Evolutionary conservation across 2,329 filamentous ascomycete species (phyloP).

Genomic region (Metarhizium rileyi): DNA sequence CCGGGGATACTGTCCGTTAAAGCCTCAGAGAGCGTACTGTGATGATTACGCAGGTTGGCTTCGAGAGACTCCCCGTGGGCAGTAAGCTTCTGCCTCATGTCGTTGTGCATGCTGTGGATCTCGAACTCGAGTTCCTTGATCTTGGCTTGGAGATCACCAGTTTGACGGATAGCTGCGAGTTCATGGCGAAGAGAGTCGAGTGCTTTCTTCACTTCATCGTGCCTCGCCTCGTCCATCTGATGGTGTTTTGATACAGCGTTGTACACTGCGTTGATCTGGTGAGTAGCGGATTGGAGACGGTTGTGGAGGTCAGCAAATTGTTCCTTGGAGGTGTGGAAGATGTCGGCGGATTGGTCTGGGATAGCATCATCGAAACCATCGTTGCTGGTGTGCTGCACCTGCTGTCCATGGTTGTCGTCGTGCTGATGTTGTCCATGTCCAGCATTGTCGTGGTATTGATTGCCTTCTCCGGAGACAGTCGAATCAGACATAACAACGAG

Average conservation of each 20-base stretch:
- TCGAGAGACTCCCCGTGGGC: slow-evolving; percentile 43
- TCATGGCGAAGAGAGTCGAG: slow-evolving; percentile 37
- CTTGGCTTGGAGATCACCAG: slow-evolving; percentile 34
- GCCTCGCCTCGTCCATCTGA: slow-evolving; percentile 43
- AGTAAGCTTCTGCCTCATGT: slow-evolving; percentile 39
- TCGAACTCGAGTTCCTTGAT: slow-evolving; percentile 48
- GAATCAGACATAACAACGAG: slow-evolving; percentile 60
- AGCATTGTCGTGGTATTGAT: slow-evolving; percentile 6
- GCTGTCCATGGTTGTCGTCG: slow-evolving; percentile 22
- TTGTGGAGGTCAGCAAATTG: slow-evolving; percentile 83
- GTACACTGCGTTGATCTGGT: slow-evolving; percentile 56
- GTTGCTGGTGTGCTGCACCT: slow-evolving; percentile 22
- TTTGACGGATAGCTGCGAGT: slow-evolving; percentile 35
- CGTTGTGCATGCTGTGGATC: slow-evolving; percentile 45
- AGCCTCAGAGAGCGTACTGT: slow-evolving; percentile 37
- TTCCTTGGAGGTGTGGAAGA: slow-evolving; percentile 37
- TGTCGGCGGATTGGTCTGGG: slow-evolving; percentile 37
- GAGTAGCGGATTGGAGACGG: slow-evolving; percentile 64
- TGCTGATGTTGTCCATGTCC: slow-evolving; percentile 16
- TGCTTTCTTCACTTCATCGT: slow-evolving; percentile 42
- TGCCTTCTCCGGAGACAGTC: slow-evolving; percentile 12
- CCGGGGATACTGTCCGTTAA: slow-evolving; percentile 38
- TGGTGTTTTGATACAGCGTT: slow-evolving; percentile 42
- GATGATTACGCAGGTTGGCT: slow-evolving; percentile 41
- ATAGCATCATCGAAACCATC: slow-evolving; percentile 22